Evolutionary conservation across 352 stramenopile species (phyloP).

Genomic region (Pythium grandisporangium): DNA sequence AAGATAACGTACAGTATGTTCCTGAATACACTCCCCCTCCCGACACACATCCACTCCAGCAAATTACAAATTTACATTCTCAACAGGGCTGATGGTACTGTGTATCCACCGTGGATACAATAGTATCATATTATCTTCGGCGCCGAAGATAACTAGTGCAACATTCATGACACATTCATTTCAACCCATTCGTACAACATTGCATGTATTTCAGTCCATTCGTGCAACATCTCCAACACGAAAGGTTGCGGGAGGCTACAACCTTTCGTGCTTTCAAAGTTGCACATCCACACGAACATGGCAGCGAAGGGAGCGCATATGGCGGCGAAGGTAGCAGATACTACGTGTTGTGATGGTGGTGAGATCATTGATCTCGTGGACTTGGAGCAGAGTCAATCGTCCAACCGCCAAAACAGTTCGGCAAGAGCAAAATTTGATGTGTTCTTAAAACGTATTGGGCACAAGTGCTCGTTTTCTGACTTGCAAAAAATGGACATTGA

Average conservation of each 20-base stretch:
- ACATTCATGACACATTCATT: background rate
- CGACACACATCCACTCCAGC: no score
- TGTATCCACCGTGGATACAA: background rate
- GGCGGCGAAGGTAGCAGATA: background rate
- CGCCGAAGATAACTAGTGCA: background rate
- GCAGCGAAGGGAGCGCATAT: background rate
- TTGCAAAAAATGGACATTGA: background rate
- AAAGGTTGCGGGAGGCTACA: no score
- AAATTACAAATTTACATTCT: no score
- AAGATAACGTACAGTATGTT: no score
- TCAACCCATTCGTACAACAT: no score
- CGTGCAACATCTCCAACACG: no score
- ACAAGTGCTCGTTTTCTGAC: background rate
- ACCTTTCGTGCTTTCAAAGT: no score
- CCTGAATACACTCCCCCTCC: no score
- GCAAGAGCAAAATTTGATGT: background rate
- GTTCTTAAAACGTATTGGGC: background rate
- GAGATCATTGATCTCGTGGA: conserved; percentile 1
- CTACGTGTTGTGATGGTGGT: no score
- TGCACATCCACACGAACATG: no score
- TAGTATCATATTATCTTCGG: conserved; percentile 1
- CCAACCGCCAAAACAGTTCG: background rate
- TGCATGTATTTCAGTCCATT: no score
- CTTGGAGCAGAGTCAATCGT: background rate
- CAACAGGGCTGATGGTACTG: no score